A percentile compares a stretch with the other conserved stretches of the same genome.
These are phyloP conservation scores for Penicillium sp. DNA, from an alignment of 2,329 filamentous ascomycete genomes.

Conservation along the genomic window DNA sequence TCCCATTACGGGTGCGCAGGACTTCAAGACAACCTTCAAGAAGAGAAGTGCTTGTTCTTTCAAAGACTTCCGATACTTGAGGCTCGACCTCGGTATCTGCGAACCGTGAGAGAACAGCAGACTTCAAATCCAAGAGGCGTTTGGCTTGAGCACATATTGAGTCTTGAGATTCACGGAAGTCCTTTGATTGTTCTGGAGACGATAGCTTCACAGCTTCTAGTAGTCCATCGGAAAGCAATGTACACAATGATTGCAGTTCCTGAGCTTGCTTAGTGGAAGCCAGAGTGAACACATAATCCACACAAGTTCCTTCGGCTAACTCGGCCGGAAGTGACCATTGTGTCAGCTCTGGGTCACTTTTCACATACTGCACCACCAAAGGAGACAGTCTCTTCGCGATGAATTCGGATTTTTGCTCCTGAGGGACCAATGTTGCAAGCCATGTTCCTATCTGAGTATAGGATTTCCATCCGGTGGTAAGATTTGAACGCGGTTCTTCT, in stretches of 20 bases:
- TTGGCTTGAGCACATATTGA: constrained; percentile 63
- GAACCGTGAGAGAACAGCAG: constrained; percentile 35
- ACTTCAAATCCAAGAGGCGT: constrained; percentile 64
- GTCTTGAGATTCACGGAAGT: constrained; percentile 70
- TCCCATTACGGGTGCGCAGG: constrained; percentile 57
- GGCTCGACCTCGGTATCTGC: constrained; percentile 25
- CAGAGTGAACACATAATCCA: constrained; percentile 40
- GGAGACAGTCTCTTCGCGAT: constrained; percentile 51
- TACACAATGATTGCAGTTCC: constrained; percentile 61
- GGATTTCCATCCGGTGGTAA: constrained; percentile 67
- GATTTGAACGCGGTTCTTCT: constrained; percentile 70
- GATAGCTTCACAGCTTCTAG: constrained; percentile 68
- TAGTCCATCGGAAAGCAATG: constrained; percentile 59
- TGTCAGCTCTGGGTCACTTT: constrained; percentile 43
- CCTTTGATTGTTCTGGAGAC: constrained; percentile 76
- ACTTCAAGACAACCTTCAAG: constrained; percentile 51
- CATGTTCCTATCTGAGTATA: constrained; percentile 66
- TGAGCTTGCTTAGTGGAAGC: constrained; percentile 44
- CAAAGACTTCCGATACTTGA: constrained; percentile 33
- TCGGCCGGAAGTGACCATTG: constrained; percentile 52
- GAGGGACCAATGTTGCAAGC: constrained; percentile 49
- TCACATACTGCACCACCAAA: constrained; percentile 54
- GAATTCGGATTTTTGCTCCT: constrained; percentile 50
- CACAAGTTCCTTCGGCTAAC: constrained; percentile 39
- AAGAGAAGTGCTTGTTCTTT: constrained; percentile 39